Base-by-base conservation (phyloP, 768 basidiomycete genomes). In the Hemileccinum rubropunctum region DNA sequence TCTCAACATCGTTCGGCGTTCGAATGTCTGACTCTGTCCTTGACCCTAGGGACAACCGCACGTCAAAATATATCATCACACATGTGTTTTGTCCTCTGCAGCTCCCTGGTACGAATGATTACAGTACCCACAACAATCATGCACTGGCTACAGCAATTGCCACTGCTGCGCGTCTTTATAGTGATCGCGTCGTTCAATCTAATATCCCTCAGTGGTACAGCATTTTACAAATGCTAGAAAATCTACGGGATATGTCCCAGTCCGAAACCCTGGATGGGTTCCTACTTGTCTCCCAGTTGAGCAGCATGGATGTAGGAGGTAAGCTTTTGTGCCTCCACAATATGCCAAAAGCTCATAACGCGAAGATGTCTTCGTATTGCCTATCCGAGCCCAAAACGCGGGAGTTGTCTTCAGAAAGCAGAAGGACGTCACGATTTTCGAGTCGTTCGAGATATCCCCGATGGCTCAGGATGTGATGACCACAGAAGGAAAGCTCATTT, bases 81-180 rank as follows among this genome's bases (percentile, higher is more conserved):
- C 75, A 77, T 46, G 58, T 77, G 0, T 72, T 76, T 54, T 51
- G 73, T n/a, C 76, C 76, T 2, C 69, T 72, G 0, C 61, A 64
- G 30, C 56, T 73, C 4, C 75, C 74, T 0, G 64, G 71, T 32
- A 43, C 55, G 6, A 61, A 70, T 17, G 73, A 76, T 36, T 41
- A 59, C 3, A 42, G 36, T 0, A 40, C 50, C 3, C 9, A 51
- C 6, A 54, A 62, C 11, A 67, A 73, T 5, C 56, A 60, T 18
- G 53, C 56, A 1, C 58, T 76, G 3, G 60, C 62, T 35, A 14
- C 34, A 5, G 42, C 53, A 4, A 58, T 66, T 3, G 34, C 57
- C 2, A 20, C 54, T 4, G 56, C 53, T 39, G 66, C 68, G 27
- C 41, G 11, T 10, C 28, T 28, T 10, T 28, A 42, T 6, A 12